Conservation (phyloP, 2,329 filamentous ascomycete genomes). For the Aureobasidium sp. region DNA sequence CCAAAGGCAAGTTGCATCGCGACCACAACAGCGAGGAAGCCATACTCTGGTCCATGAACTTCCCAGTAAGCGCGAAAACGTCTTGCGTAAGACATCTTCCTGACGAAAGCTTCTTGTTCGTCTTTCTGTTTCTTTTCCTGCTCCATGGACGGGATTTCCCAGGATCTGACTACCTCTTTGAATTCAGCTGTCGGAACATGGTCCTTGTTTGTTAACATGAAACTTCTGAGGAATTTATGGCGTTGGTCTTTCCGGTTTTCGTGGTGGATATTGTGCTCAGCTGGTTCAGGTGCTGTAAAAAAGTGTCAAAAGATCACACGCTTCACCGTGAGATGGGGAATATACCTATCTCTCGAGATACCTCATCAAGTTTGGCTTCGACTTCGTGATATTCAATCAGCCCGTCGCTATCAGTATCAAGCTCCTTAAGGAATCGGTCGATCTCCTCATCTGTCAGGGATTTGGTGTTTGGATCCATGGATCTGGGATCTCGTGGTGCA, state of each 20-base stretch:
- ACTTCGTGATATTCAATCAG: constrained; percentile 47
- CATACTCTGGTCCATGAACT: constrained; percentile 47
- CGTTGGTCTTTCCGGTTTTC: constrained; percentile 31
- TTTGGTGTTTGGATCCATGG: constrained; percentile 13
- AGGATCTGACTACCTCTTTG: constrained; percentile 51
- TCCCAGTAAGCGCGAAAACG: constrained; percentile 48
- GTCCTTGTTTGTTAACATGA: constrained; percentile 40
- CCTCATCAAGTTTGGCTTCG: constrained; percentile 47
- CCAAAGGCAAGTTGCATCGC: constrained; percentile 46
- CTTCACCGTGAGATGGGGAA: constrained; percentile 23
- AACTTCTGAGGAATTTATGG: constrained; percentile 46
- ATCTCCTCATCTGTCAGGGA: constrained; percentile 41
- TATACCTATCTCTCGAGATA: constrained; percentile 20
- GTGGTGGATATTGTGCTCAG: constrained; percentile 41
- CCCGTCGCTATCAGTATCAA: constrained; percentile 48
- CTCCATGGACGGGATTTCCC: constrained; percentile 51
- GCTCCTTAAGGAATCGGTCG: constrained; percentile 44
- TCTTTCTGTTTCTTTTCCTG: constrained; percentile 47
- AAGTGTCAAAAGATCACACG: constrained; percentile 24
- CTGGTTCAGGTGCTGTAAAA: constrained; percentile 42
- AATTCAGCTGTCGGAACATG: constrained; percentile 45
- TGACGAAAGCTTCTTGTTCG: constrained; percentile 39
- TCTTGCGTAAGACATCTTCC: constrained; percentile 39
- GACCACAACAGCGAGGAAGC: constrained; percentile 45
- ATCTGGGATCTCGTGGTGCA: too few relatives aligned